These are phyloP conservation scores for Glycine tomentella DNA, from an alignment of 306 rosid species.

Conservation along the genomic window DNA sequence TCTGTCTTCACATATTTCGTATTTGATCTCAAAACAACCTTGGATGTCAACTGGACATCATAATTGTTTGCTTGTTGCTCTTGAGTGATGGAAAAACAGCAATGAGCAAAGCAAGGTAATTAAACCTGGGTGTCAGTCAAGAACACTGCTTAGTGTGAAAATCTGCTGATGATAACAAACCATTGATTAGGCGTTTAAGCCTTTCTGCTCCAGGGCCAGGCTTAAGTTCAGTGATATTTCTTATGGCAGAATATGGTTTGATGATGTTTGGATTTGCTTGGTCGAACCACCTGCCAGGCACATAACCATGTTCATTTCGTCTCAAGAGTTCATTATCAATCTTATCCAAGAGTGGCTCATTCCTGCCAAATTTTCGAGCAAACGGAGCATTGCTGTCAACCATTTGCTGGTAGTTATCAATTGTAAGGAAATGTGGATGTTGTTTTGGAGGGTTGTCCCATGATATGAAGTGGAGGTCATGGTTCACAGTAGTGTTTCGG, in stretches of 20 bases:
- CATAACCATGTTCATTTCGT: constrained; percentile 50
- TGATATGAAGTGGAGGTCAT: constrained; percentile 65
- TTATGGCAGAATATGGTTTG: constrained; percentile 32
- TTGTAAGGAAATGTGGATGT: constrained; percentile 61
- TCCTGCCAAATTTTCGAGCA: constrained; percentile 57
- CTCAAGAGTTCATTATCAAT: constrained; percentile 57
- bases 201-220: constrained; percentile 62
- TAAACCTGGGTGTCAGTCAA: constrained; percentile 43
- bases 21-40: constrained; percentile 46
- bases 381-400: constrained; percentile 61
- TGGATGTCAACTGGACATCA: constrained; percentile 27
- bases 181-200: constrained; percentile 52
- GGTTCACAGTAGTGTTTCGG: constrained; percentile 63
- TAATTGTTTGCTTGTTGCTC: constrained; percentile 39
- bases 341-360: constrained; percentile 56
- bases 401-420: constrained; percentile 50
- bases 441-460: constrained; percentile 69
- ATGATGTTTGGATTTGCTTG: constrained; percentile 46
- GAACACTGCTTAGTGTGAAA: constrained; percentile 55
- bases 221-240: constrained; percentile 53
- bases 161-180: constrained; percentile 54
- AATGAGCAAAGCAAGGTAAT: constrained; percentile 24
- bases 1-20: constrained; percentile 46
- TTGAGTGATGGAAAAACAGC: constrained; percentile 37
- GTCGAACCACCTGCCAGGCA: constrained; percentile 57